Percentiles rank a stretch among this genome's conserved stretches.
These are phyloP conservation scores for Saprolegnia parasitica DNA, from an alignment of 352 stramenopile genomes.

Conservation along the genomic window DNA sequence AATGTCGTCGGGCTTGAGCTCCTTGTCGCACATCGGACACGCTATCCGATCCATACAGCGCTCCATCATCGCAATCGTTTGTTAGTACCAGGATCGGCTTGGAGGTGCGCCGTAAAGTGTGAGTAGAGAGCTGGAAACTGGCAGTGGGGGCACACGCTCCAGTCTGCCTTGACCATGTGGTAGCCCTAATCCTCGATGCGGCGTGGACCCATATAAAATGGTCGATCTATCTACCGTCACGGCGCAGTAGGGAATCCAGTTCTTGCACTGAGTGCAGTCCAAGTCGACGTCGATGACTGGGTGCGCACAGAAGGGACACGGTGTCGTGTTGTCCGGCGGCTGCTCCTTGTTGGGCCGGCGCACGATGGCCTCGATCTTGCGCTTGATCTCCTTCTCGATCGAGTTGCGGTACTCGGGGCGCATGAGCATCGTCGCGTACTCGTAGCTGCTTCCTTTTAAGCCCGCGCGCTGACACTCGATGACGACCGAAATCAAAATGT, in stretches of 20 bases:
- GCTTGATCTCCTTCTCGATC: constrained; percentile 87
- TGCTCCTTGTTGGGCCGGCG: constrained; percentile 88
- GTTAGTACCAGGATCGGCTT: constrained; percentile 47
- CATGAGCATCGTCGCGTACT: constrained; percentile 91
- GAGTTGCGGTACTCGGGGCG: constrained; percentile 80
- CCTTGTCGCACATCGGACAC: constrained; percentile 75
- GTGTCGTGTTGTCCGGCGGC: constrained; percentile 50
- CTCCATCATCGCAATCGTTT: not conserved
- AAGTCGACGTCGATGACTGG: constrained; percentile 83
- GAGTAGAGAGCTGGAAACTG: constrained; percentile 86
- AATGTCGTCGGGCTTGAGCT: constrained; percentile 32
- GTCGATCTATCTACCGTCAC: constrained; percentile 56
- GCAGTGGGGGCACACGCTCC: constrained; percentile 85
- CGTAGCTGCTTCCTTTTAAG: constrained; percentile 86
- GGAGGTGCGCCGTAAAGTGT: constrained; percentile 79
- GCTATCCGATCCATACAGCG: not conserved
- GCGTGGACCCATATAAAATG: too few relatives aligned
- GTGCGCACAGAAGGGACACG: constrained; percentile 79
- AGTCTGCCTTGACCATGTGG: constrained; percentile 93
- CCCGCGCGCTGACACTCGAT: constrained; percentile 92
- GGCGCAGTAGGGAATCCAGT: constrained; percentile 90
- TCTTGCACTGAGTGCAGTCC: constrained; percentile 89
- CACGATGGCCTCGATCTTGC: constrained; percentile 94
- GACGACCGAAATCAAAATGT: constrained; percentile 91
- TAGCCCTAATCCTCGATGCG: constrained; percentile 46